Evolutionary conservation across 352 stramenopile species (phyloP), one percentile per base, ranked within the genome.

Genomic region (Pythium guiyangense): DNA sequence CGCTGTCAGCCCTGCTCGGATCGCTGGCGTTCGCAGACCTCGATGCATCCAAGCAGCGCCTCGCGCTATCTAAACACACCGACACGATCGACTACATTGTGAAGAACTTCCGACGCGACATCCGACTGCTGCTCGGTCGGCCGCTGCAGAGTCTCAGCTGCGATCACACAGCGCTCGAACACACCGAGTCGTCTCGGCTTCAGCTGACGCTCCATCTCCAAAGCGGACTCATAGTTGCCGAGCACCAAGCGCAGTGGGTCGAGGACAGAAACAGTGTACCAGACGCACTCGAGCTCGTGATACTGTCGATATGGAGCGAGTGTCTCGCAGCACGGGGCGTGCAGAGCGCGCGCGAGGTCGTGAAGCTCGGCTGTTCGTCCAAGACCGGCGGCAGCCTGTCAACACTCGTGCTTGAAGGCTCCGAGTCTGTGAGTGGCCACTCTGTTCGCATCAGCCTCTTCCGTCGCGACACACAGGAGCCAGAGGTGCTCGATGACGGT

Each of bases 21-120:
- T 26, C 26, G 31, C 58, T 57, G 14, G 61, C 43, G 14, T 22
- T 78, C 31, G 60, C 57, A 29, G 49, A 58, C 14, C 54, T 67
- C 52, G 68, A 76, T 25, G 63, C 63, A 17, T 67, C 73, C 11
- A 76, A 75, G 40, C 61, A 76, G 12, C 70, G 70, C 6, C 59
- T 64, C 29, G 61, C 60, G 6, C 63, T 83, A 4, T 49, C 63
- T 4, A 71, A 61, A 15, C 64, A 78, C 43, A 52, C 66, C 6
- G 53, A 74, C 14, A 53, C 71, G 29, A 54, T 79, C 26, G 70
- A 83, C 45, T 54, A 64, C 22, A 64, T 77, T 18, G 57, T 70
- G 15, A 67, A 27, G 15, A 48, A 51, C 18, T 71, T 59, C 18
- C 42, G 54, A 10, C 52, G 42, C 0, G 66, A 78, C n/a, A 37